Conservation (phyloP, 2,329 filamentous ascomycete genomes). For the Aschersonia sp. region DNA sequence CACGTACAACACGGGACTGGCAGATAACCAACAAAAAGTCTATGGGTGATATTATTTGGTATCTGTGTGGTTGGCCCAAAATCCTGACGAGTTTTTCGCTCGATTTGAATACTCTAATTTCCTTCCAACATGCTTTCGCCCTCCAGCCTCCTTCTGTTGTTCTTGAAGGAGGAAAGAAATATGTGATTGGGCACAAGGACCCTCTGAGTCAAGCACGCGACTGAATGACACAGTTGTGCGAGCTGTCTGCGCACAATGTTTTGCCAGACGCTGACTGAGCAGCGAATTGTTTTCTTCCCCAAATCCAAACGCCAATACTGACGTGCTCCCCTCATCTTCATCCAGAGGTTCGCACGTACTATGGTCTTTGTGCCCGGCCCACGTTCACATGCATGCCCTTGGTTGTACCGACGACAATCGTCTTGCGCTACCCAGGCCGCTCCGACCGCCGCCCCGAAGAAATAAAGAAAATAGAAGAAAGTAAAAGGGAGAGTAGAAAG, state of each 20-base stretch:
- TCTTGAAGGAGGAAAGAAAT: too few relatives aligned
- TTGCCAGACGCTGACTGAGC: not conserved
- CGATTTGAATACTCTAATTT: too few relatives aligned
- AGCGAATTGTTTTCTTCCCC: not conserved
- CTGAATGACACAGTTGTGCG: not conserved
- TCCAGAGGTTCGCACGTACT: too few relatives aligned
- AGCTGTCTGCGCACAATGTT: not conserved
- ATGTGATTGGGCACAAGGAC: too few relatives aligned
- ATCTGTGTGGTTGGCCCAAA: not conserved
- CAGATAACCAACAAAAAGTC: not conserved
- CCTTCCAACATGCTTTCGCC: too few relatives aligned
- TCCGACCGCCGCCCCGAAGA: too few relatives aligned
- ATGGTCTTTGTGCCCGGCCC: too few relatives aligned
- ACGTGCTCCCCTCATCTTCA: too few relatives aligned
- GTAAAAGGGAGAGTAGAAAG: too few relatives aligned
- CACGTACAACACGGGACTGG: not conserved
- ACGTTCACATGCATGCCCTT: not conserved
- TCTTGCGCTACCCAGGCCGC: too few relatives aligned
- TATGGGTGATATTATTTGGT: not conserved
- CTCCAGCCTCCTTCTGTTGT: too few relatives aligned
- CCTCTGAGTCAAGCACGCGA: not conserved
- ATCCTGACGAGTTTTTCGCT: not conserved
- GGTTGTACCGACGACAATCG: not conserved
- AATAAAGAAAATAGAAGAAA: too few relatives aligned
- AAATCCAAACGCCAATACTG: constrained; percentile 4